These are phyloP conservation scores for Inga laurina DNA, from an alignment of 306 rosid species.

Conservation along the genomic window DNA sequence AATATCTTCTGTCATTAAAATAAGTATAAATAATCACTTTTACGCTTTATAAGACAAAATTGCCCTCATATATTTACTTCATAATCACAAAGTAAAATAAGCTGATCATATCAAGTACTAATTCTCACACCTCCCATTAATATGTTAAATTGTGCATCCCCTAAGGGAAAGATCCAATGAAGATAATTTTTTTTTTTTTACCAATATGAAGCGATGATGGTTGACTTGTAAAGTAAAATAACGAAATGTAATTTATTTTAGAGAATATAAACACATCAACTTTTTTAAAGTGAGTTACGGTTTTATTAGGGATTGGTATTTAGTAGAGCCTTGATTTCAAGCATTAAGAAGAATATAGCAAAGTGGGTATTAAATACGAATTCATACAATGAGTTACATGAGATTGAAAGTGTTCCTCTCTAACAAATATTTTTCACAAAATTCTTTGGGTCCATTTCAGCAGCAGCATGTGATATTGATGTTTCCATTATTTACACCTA, in stretches of 20 bases:
- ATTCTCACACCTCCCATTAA: not conserved
- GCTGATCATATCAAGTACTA: too few relatives aligned
- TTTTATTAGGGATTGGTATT: not conserved
- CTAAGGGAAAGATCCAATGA: not conserved
- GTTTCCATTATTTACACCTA: constrained; percentile 21
- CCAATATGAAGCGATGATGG: too few relatives aligned
- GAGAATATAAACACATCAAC: not conserved
- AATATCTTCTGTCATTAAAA: not conserved
- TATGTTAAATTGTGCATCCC: not conserved
- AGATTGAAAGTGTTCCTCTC: not conserved
- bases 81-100: too few relatives aligned
- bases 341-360: not conserved
- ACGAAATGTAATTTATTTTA: too few relatives aligned
- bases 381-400: not conserved
- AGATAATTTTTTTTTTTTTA: too few relatives aligned
- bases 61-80: not conserved
- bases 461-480: constrained; percentile 36
- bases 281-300: not conserved
- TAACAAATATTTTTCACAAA: not conserved
- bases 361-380: not conserved
- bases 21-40: not conserved
- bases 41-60: too few relatives aligned
- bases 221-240: too few relatives aligned
- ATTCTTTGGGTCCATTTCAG: not conserved
- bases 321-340: not conserved